A percentile compares a stretch with the other conserved stretches of the same genome.
Conservation (phyloP, 495 filamentous ascomycete species). For the Staphylotrichum longicolle region DNA sequence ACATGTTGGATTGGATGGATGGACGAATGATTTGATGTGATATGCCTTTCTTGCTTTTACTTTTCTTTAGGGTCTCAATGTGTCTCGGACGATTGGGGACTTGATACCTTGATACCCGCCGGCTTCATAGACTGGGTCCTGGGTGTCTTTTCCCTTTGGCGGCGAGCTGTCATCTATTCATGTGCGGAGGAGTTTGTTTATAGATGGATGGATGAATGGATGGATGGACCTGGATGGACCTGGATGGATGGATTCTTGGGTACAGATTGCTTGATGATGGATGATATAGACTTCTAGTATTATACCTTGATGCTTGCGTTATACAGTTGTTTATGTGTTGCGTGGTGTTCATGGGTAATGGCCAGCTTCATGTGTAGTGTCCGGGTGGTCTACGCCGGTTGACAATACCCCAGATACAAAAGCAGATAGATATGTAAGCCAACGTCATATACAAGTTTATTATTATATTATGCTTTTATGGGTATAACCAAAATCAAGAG, state of each 20-base stretch:
- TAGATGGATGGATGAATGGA: not conserved
- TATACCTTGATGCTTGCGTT: too few relatives aligned
- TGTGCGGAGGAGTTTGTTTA: slow-evolving; percentile 7
- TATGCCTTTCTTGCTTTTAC: slow-evolving; percentile 5
- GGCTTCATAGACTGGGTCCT: slow-evolving; percentile 13
- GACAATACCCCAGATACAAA: too few relatives aligned
- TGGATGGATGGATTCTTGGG: not conserved
- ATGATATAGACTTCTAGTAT: not conserved
- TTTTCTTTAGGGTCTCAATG: not conserved
- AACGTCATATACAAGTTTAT: not conserved
- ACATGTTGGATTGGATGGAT: not conserved
- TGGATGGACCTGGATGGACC: not conserved
- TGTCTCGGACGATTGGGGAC: slow-evolving; percentile 5
- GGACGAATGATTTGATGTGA: slow-evolving; percentile 8
- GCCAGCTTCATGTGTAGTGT: too few relatives aligned
- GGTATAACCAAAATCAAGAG: slow-evolving; percentile 16
- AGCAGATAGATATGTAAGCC: too few relatives aligned
- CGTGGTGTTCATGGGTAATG: too few relatives aligned
- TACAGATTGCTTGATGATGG: slow-evolving; percentile 13
- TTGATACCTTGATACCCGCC: slow-evolving; percentile 10
- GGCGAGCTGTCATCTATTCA: not conserved
- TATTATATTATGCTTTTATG: not conserved
- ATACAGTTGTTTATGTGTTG: too few relatives aligned
- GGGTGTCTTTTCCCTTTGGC: slow-evolving; percentile 9
- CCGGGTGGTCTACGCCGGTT: too few relatives aligned